A percentile compares a stretch with the other conserved stretches of the same genome.
phyloP scores from a whole-genome alignment of 2,329 filamentous ascomycete species.

The Cercospora janseana region DNA sequence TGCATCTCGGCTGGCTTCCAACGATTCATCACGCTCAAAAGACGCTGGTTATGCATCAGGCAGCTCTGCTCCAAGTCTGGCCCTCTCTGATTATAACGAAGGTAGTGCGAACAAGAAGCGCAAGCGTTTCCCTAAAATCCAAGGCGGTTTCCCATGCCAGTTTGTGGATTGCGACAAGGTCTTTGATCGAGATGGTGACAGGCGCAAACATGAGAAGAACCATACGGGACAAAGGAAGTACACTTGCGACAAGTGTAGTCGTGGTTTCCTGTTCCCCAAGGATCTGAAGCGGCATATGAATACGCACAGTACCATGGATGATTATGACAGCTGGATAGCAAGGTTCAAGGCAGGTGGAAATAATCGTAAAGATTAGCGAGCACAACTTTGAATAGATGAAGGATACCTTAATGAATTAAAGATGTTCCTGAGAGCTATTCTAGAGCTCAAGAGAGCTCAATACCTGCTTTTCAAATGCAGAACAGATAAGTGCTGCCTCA shows the following conservation, averaged over 20 bases:
- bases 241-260: slow-evolving; percentile 15
- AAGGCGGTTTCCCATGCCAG: slow-evolving; percentile 16
- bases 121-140: slow-evolving; percentile 20
- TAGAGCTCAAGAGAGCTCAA: not conserved
- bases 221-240: slow-evolving; percentile 16
- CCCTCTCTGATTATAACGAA: slow-evolving; percentile 17
- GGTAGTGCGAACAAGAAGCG: slow-evolving; percentile 18
- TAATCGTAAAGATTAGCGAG: too few species aligned
- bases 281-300: slow-evolving; percentile 21
- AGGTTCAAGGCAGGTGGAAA: not conserved
- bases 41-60: slow-evolving; percentile 19
- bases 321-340: not conserved
- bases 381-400: too few species aligned
- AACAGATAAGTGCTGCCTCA: not conserved
- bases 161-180: slow-evolving; percentile 14
- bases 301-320: not conserved
- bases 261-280: slow-evolving; percentile 22
- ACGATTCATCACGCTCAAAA: slow-evolving; percentile 13
- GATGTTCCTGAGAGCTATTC: too few species aligned
- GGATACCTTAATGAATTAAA: too few species aligned
- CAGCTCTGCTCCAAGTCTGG: slow-evolving; percentile 12
- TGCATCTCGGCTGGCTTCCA: not conserved
- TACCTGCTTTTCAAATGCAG: not conserved
- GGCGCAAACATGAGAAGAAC: slow-evolving; percentile 24
- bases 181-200: slow-evolving; percentile 22